Evolutionary conservation across 1,139 yeast species (phyloP), one percentile per base, ranked within the genome.

Genomic region (Saccharomyces hybrid): DNA sequence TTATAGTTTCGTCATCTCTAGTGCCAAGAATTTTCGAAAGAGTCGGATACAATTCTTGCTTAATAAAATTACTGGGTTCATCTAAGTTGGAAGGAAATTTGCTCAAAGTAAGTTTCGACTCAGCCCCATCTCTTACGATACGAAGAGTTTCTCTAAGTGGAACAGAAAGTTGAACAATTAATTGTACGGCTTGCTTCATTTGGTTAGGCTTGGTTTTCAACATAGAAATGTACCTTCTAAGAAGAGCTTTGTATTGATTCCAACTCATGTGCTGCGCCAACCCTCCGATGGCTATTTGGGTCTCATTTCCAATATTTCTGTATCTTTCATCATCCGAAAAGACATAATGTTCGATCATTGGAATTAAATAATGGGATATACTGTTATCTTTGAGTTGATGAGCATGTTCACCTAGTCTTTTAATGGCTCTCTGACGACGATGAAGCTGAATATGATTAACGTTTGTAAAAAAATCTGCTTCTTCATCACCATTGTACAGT

Each of bases 371-470:
- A 64, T 88, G 95, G 0, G 96, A 79, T 54, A 91, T 82, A 61
- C 83, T 84, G 46, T 76, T 73, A 44, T 81, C 82, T 2, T 78
- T 71, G 13, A 91, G 70, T 28, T 71, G 62, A 13, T 59, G 51
- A 0, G 77, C 74, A 49, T 74, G 60, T 7, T 75, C 75, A 28
- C 77, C 75, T 34, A 89, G 73, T 56, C 88, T 78, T 62, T 82
- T 78, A 27, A 93, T 77, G 0, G 97, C 96, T 63, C 89, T 79
- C 68, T 86, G 90, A 63, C 97, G 85, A 71, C 96, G 82, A 65
- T 86, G 91, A 25, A 86, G 67, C 72, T 95, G 99, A 52, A 93
- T 83, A 67, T 93, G 97, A 58, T 79, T 79, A 48, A 95, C 77
- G 64, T 90, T 90, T 56, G 76, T 73, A 74, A 93, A 93, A 66